Evolutionary conservation across 2,329 filamentous ascomycete genomes (phyloP).

Genomic region (Venturia pyrina): DNA sequence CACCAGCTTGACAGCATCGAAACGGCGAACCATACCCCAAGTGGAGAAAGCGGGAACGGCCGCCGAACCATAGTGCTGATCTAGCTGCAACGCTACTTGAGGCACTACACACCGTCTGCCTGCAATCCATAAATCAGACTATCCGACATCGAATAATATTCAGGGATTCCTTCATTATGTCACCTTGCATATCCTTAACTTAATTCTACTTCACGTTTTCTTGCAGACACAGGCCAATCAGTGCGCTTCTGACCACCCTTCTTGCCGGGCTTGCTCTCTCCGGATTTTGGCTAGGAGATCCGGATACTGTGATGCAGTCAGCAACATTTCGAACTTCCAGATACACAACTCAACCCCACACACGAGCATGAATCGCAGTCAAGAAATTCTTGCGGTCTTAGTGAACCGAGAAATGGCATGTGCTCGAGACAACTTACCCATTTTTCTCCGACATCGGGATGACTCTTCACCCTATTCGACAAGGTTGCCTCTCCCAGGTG

Average conservation of each 20-base stretch:
- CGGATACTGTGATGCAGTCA: constrained; percentile 28
- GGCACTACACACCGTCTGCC: neutral
- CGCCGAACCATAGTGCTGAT: neutral
- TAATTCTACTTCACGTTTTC: too few species aligned
- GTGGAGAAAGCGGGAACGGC: neutral
- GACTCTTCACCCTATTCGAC: constrained; percentile 75
- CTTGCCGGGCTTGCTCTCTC: constrained; percentile 25
- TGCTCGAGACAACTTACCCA: constrained; percentile 37
- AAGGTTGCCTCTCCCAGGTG: constrained; percentile 74
- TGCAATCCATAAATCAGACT: neutral
- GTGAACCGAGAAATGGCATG: neutral
- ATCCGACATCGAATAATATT: neutral
- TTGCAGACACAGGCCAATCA: neutral
- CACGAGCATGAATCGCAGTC: neutral
- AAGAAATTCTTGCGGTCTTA: neutral
- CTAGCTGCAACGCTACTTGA: neutral
- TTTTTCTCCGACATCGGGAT: constrained; percentile 74
- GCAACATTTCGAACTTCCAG: neutral
- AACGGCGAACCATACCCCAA: neutral
- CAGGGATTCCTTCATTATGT: neutral
- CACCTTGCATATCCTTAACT: neutral
- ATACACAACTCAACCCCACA: neutral
- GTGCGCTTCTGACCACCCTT: constrained; percentile 1
- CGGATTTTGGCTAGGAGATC: constrained; percentile 33
- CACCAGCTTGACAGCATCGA: neutral